Base-by-base conservation (phyloP, 2,329 filamentous ascomycete species). In the Balansia obtecta region DNA sequence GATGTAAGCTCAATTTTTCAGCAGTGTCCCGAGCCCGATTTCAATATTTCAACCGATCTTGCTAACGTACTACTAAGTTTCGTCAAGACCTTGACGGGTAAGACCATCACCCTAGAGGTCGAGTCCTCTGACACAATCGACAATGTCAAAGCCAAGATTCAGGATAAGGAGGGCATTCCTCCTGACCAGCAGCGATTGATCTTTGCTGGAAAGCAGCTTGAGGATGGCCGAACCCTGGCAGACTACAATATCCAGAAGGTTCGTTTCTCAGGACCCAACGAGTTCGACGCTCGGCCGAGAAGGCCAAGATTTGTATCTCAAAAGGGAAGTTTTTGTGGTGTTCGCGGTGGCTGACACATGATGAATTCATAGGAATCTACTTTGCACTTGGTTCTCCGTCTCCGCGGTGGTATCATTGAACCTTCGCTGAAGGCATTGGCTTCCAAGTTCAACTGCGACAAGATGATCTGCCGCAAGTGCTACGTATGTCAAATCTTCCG, bases 391-490 rank as follows among this genome's bases (percentile, higher is more conserved):
- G 91, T 97, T 70, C 90, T 97, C 75, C 90, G 91, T 79, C 90
- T 97, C 66, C 90, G 91, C 81, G 91, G 91, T 81, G 91, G 91
- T 81, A 91, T 97, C 80, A 96, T 95, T 68, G 91, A 97, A 83
- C 93, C 93, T 66, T 96, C 90, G 67, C 85, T 97, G 67, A 97
- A 97, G 85, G 91, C 88, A 63, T 85, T 97, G 60, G 91, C 91
- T 70, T 90, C 85, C 80, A 96, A 96, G 83, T 97, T 94, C 84
- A 97, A 98, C 86, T 97, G 91, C 86, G 93, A 97, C 64, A 96
- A 96, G 86, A 91, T 91, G 86, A 95, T 97, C 77, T 97, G 93
- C 88, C 91, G 93, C 82, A 97, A 98, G 87, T 98, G 93, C 86
- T 97, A 97, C 77, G 88, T 93, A 84, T 65, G 86, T 83, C 52